Base-by-base conservation (phyloP, 306 rosid species). In the Alnus glutinosa region DNA sequence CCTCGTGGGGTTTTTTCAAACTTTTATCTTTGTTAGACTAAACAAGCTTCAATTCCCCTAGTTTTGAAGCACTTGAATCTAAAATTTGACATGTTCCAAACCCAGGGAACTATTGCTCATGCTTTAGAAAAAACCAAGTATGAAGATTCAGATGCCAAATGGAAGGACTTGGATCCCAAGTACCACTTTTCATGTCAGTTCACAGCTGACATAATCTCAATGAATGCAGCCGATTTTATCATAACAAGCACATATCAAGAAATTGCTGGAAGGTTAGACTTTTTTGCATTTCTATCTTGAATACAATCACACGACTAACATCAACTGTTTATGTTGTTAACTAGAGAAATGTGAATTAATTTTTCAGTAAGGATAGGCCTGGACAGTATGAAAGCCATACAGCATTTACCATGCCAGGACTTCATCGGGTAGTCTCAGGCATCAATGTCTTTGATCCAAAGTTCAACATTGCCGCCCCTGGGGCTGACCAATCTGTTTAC, bases 151-250 rank as follows among this genome's bases (percentile, higher is more conserved):
- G 98, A 94, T 86, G 73, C 89, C 76, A 94, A 91, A 79, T 94
- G 98, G 97, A 94, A 92, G 87, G 97, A 91, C 46, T 70, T 94
- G 50, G 97, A 94, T 18, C 92, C 92, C 16, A 90, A 94, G 81
- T 94, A 94, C 72, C 98, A 94, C 73, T 94, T 94, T 70, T 90
- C 98, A n/a, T 94, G 97, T 76, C 98, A 94, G 79, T 94, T 94
- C 84, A 88, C 88, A 12, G 94, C 97, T 57, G 97, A 94, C 66
- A 87, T 89, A 66, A 86, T 94, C 64, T 91, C 97, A 14, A 94
- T 94, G 98, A 94, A 94, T 81, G 93, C 98, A 18, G 76, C 98
- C 6, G 98, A 94, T 78, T 94, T 94, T 85, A 81, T 94, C 79
- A 94, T 94, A 73, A 87, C 98, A 59, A 94, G 98, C 86, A 92